These are phyloP conservation scores for Hibiscus trionum DNA, from an alignment of 345 rosid genomes.

Conservation along the genomic window DNA sequence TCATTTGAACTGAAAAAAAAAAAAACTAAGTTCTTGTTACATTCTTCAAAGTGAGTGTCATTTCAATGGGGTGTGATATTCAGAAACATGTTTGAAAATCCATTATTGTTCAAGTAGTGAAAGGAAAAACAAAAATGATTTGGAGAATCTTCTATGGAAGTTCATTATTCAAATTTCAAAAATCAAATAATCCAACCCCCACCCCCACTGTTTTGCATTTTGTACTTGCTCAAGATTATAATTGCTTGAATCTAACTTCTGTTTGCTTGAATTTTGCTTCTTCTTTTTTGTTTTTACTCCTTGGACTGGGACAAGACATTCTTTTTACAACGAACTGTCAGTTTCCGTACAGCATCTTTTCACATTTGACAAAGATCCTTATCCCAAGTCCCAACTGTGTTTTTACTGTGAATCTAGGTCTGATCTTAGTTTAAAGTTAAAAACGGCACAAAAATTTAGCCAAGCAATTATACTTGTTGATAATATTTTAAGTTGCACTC, in stretches of 20 bases:
- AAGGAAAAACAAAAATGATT: background rate
- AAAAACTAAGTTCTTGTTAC: background rate
- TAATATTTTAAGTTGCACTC: no score
- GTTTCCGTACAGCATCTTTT: background rate
- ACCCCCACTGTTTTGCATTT: background rate
- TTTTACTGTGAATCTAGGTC: background rate
- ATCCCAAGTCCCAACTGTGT: background rate
- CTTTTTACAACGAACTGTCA: background rate
- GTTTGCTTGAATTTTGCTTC: background rate
- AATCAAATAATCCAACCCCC: background rate
- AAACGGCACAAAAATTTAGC: no score
- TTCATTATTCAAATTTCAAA: background rate
- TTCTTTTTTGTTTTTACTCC: background rate
- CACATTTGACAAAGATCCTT: slow-evolving; percentile 4
- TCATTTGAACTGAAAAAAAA: slow-evolving; percentile 8
- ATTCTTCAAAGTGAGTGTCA: background rate
- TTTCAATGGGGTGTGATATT: slow-evolving; percentile 1
- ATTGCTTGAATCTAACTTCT: background rate
- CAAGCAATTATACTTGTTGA: no score
- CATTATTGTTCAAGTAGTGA: slow-evolving; percentile 1
- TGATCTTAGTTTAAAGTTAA: no score
- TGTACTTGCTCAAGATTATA: slow-evolving; percentile 11
- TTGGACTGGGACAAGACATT: slow-evolving; percentile 2
- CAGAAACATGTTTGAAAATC: background rate
- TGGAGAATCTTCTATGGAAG: slow-evolving; percentile 2